A percentile compares a stretch with the other conserved stretches of the same genome.
phyloP scores from a whole-genome alignment of 345 rosid species.

The Carallia pectinifolia region DNA sequence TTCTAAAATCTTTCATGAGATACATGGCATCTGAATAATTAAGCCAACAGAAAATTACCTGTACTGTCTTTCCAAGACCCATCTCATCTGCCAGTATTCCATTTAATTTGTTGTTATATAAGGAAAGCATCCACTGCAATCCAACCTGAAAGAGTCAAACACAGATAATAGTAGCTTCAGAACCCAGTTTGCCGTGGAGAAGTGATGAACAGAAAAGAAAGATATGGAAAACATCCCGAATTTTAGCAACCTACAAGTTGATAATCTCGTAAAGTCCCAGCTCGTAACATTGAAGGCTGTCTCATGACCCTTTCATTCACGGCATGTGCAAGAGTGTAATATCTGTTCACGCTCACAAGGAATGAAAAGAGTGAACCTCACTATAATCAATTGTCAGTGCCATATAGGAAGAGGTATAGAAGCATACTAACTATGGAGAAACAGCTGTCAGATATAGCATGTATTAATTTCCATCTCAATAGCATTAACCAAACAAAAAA shows the following conservation, averaged over 20 bases:
- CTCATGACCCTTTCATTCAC: conserved; percentile 82
- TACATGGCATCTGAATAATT: neutral
- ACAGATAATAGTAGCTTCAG: conserved; percentile 12
- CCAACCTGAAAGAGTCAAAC: conserved; percentile 64
- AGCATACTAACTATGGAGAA: conserved; percentile 14
- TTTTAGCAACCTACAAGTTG: conserved; percentile 76
- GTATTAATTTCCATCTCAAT: conserved; percentile 3
- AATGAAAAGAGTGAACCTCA: conserved; percentile 14
- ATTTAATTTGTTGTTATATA: conserved; percentile 96
- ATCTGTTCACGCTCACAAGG: conserved; percentile 45
- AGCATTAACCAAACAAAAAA: too few relatives aligned
- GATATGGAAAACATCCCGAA: conserved; percentile 10
- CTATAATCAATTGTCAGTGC: conserved; percentile 3
- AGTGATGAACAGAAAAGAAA: conserved; percentile 11
- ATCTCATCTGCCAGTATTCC: conserved; percentile 99
- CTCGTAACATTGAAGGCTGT: conserved; percentile 96
- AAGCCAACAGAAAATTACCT: conserved; percentile 46
- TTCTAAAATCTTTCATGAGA: neutral
- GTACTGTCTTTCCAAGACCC: conserved; percentile 99
- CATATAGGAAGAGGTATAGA: conserved; percentile 5
- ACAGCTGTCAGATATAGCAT: neutral
- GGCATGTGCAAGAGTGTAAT: conserved; percentile 97
- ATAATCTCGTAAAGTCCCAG: conserved; percentile 95
- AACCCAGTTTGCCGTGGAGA: neutral
- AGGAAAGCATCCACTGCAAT: conserved; percentile 99